Evolutionary conservation across 805 yeast genomes (phyloP).

Genomic region (Lipomyces starkeyi): DNA sequence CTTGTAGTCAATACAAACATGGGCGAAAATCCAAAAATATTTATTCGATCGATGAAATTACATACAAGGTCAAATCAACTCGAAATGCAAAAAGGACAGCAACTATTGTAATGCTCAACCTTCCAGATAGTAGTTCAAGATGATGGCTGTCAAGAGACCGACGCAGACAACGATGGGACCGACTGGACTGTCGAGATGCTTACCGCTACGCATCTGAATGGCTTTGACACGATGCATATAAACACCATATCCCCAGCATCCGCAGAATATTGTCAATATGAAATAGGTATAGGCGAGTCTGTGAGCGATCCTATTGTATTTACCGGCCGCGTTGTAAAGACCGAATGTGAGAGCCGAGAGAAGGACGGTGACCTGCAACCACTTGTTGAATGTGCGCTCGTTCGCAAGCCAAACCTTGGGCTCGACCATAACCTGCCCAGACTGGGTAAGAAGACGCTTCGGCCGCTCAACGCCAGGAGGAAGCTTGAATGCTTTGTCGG

Average conservation of each 20-base stretch:
- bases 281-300: conserved; percentile 80
- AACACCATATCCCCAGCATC: conserved; percentile 86
- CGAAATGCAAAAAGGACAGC: not conserved
- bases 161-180: conserved; percentile 85
- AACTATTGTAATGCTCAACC: not conserved
- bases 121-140: conserved; percentile 46
- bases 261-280: conserved; percentile 78
- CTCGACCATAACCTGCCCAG: conserved; percentile 92
- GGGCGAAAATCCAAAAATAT: not conserved
- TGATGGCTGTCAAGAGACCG: conserved; percentile 69
- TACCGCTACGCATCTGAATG: conserved; percentile 81
- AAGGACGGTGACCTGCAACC: conserved; percentile 89
- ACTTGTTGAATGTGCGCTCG: conserved; percentile 94
- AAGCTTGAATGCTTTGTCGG: conserved; percentile 45
- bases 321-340: conserved; percentile 69
- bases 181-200: conserved; percentile 84
- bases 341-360: conserved; percentile 85
- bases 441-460: conserved; percentile 74
- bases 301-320: conserved; percentile 56
- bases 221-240: conserved; percentile 72
- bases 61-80: not conserved
- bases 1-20: not conserved
- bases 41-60: not conserved
- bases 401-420: conserved; percentile 99
- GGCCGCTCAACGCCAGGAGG: conserved; percentile 94